phyloP scores from a whole-genome alignment of 805 yeast species.

The Candida cerambycidarum region DNA sequence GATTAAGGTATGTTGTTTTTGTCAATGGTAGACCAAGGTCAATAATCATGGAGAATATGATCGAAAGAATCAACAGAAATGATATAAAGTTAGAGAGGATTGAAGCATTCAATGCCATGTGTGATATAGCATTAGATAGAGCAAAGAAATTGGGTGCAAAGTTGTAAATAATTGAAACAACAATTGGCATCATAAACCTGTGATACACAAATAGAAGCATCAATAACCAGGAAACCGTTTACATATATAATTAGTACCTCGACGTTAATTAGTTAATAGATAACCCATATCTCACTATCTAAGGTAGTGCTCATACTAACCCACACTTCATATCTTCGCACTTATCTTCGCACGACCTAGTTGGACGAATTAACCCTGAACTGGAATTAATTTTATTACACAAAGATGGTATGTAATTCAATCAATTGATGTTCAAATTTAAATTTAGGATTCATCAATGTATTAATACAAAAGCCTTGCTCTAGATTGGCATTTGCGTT shows the following conservation, averaged over 20 bases:
- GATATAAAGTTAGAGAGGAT: constrained; percentile 54
- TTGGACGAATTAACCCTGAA: constrained; percentile 8
- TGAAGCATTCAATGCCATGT: constrained; percentile 84
- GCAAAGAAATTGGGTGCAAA: constrained; percentile 51
- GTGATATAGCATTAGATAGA: constrained; percentile 85
- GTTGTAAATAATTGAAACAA: constrained; percentile 3
- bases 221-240: too few species aligned
- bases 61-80: constrained; percentile 52
- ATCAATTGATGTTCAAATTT: background rate
- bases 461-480: too few species aligned
- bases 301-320: background rate
- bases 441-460: background rate
- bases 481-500: too few species aligned
- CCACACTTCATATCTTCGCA: background rate
- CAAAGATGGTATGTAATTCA: constrained; percentile 6
- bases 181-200: background rate
- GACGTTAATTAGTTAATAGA: too few species aligned
- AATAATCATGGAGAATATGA: constrained; percentile 65
- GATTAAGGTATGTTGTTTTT: constrained; percentile 82
- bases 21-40: constrained; percentile 79
- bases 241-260: too few species aligned
- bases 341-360: background rate
- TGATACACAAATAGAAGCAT: too few species aligned
- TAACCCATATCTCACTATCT: too few species aligned
- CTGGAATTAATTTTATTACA: constrained; percentile 3